Conservation (phyloP, 305 asterid species). For the Fraxinus baroniana region DNA sequence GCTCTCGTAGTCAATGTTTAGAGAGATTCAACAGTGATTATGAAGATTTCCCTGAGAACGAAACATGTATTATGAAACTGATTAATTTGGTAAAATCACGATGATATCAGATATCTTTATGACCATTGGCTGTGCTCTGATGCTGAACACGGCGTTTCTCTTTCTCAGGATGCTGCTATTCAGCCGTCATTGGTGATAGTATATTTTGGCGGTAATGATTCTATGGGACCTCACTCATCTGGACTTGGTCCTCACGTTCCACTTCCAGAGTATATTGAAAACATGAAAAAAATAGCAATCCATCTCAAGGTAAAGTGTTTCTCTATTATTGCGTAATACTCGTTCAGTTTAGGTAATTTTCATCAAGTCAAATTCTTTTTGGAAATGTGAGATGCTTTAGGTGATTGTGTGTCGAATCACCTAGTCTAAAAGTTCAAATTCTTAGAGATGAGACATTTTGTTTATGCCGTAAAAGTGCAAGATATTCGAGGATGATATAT, state of each 20-base stretch:
- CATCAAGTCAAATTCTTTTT: neutral
- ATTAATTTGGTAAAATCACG: neutral
- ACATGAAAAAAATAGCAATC: conserved; percentile 73
- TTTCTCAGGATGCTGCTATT: conserved; percentile 59
- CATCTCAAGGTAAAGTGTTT: conserved; percentile 68
- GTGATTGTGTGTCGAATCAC: neutral
- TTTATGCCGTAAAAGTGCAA: neutral
- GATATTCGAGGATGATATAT: neutral
- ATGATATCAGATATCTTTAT: conserved; percentile 1
- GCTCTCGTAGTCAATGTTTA: neutral
- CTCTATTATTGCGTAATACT: neutral
- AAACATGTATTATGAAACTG: neutral
- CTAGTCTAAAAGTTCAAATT: neutral
- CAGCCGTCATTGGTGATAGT: conserved; percentile 83
- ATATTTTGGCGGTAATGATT: conserved; percentile 93
- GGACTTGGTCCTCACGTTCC: conserved; percentile 98
- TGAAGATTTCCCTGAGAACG: neutral
- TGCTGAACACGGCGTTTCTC: conserved; percentile 6
- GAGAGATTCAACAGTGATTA: neutral
- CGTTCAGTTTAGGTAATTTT: neutral
- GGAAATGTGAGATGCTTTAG: neutral
- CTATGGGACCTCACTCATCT: conserved; percentile 93
- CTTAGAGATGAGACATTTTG: neutral
- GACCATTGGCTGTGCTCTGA: conserved; percentile 17
- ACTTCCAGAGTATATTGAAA: conserved; percentile 68